Evolutionary conservation across 2,329 filamentous ascomycete genomes (phyloP).

Genomic region (Ceratocystis eucalypticola): DNA sequence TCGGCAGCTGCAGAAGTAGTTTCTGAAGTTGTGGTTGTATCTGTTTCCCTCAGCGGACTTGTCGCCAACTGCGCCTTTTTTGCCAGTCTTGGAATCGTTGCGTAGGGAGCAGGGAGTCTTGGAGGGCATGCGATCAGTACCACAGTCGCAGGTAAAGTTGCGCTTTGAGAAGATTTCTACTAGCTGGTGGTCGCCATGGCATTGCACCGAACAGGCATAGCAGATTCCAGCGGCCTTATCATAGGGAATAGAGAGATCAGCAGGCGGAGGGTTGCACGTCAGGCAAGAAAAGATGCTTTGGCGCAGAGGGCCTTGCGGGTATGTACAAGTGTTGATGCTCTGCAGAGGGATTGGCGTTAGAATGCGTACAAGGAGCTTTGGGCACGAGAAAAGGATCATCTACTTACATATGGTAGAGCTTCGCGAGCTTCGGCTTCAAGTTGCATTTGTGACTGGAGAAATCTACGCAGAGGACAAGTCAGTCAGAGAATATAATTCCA

Average conservation of each 20-base stretch:
- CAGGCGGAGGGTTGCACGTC: constrained; percentile 77
- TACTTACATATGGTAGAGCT: constrained; percentile 76
- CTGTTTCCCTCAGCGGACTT: constrained; percentile 58
- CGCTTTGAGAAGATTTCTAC: constrained; percentile 95
- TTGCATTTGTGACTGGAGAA: constrained; percentile 75
- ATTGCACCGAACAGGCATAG: constrained; percentile 93
- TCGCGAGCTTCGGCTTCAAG: constrained; percentile 93
- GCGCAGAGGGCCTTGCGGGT: constrained; percentile 72
- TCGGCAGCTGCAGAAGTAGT: constrained; percentile 79
- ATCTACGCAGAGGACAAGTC: constrained; percentile 37
- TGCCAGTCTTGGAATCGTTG: constrained; percentile 56
- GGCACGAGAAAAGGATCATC: neutral
- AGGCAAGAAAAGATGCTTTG: constrained; percentile 86
- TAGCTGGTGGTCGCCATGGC: constrained; percentile 85
- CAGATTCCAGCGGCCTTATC: constrained; percentile 65
- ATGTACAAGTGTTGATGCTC: constrained; percentile 90
- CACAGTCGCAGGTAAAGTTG: constrained; percentile 93
- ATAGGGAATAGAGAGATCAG: constrained; percentile 42
- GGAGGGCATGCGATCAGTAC: constrained; percentile 63
- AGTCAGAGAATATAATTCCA: neutral
- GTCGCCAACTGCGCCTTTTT: constrained; percentile 63
- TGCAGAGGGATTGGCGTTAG: constrained; percentile 27
- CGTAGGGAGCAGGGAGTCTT: constrained; percentile 65
- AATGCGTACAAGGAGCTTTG: neutral
- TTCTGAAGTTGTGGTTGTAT: constrained; percentile 93